Conservation (phyloP, 495 filamentous ascomycete genomes). For the Immersiella caudata region DNA sequence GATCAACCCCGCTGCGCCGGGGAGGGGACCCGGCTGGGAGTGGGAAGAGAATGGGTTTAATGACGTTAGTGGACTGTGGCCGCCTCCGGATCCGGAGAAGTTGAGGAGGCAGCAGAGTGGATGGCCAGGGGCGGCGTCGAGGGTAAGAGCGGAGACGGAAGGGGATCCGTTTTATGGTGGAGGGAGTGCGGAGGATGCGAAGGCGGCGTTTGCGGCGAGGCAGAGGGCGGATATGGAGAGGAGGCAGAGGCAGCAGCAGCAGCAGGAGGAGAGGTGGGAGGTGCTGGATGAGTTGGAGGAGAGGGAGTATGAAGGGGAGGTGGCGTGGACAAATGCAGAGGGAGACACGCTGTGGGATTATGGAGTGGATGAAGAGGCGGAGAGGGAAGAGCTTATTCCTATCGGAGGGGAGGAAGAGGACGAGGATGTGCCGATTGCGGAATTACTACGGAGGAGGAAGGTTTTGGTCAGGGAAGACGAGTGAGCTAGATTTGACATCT, state of each 20-base stretch:
- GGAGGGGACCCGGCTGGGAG: conserved; percentile 54
- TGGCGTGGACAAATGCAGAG: conserved; percentile 80
- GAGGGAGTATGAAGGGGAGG: conserved; percentile 54
- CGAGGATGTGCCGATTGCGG: conserved; percentile 78
- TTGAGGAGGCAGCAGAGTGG: conserved; percentile 50
- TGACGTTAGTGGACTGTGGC: conserved; percentile 69
- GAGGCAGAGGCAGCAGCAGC: conserved; percentile 46
- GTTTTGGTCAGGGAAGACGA: conserved; percentile 32
- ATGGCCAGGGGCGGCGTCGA: conserved; percentile 33
- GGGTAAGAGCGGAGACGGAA: conserved; percentile 15
- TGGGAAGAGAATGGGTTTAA: conserved; percentile 91
- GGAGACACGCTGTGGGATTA: conserved; percentile 87
- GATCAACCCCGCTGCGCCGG: conserved; percentile 26
- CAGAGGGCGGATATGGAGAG: conserved; percentile 49
- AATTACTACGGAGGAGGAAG: conserved; percentile 60
- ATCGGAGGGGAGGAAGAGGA: conserved; percentile 40
- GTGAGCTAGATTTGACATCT: conserved; percentile 7
- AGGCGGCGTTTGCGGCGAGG: conserved; percentile 39
- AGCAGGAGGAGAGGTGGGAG: conserved; percentile 43
- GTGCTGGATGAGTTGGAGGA: conserved; percentile 46
- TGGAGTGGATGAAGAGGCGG: conserved; percentile 83
- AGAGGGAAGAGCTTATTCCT: conserved; percentile 57
- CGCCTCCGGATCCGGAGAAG: conserved; percentile 87
- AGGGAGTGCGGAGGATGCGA: conserved; percentile 32
- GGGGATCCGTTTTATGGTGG: conserved; percentile 1